Evolutionary conservation across 768 basidiomycete species (phyloP).

Genomic region (Phaffia tasmanica): DNA sequence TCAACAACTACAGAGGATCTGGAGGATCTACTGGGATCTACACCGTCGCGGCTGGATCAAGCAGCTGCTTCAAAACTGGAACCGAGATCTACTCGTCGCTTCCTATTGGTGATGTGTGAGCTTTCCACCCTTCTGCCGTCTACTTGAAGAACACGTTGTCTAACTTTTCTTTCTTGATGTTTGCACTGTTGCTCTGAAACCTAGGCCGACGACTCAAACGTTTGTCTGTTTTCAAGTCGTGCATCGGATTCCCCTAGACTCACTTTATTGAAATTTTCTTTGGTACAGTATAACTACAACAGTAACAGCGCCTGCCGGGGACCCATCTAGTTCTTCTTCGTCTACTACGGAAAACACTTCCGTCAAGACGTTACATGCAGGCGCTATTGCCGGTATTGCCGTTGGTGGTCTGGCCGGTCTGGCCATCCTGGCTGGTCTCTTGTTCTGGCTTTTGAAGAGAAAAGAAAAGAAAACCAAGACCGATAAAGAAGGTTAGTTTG

Average conservation of each 20-base stretch:
- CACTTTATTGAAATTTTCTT: no score
- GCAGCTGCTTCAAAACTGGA: constrained; percentile 1
- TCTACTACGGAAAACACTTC: background rate
- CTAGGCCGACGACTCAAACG: constrained; percentile 19
- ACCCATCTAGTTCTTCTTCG: background rate
- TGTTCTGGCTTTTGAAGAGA: constrained; percentile 33
- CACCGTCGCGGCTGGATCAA: constrained; percentile 14
- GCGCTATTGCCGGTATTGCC: constrained; percentile 36
- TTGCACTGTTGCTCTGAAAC: no score
- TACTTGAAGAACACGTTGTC: no score
- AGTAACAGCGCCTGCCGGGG: background rate
- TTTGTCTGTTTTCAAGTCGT: background rate
- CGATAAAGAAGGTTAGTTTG: background rate
- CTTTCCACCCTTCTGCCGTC: no score
- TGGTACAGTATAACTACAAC: background rate
- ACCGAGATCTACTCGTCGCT: constrained; percentile 20
- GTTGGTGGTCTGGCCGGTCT: constrained; percentile 34
- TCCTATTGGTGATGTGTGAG: constrained; percentile 14
- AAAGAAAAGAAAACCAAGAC: constrained; percentile 23
- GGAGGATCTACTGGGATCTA: constrained; percentile 18
- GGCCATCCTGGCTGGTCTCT: constrained; percentile 28
- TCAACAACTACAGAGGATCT: constrained; percentile 7
- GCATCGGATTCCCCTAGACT: no score
- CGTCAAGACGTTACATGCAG: constrained; percentile 25
- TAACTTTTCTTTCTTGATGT: no score